These are phyloP conservation scores for Trichoderma sp. DNA, from an alignment of 2,329 filamentous ascomycete species.

Conservation along the genomic window DNA sequence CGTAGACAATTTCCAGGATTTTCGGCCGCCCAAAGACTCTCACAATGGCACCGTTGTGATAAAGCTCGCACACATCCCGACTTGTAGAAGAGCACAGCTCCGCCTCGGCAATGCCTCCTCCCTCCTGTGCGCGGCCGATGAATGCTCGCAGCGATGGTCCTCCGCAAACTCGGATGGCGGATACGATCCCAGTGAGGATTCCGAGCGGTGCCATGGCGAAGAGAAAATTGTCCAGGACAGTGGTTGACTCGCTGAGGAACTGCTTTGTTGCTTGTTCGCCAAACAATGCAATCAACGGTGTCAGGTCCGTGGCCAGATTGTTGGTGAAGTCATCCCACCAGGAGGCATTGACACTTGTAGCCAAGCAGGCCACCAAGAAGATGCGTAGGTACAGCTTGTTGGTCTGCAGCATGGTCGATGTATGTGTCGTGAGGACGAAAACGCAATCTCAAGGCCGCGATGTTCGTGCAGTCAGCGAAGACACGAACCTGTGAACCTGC, in stretches of 20 bases:
- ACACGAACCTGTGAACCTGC: too few relatives aligned
- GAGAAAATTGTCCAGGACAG: background rate
- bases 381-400: too few relatives aligned
- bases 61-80: constrained; percentile 7
- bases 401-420: too few relatives aligned
- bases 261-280: constrained; percentile 9
- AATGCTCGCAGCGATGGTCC: background rate
- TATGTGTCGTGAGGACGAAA: too few relatives aligned
- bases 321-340: constrained; percentile 12
- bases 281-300: background rate
- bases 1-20: constrained; percentile 4
- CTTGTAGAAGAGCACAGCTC: constrained; percentile 16
- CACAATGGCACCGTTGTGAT: constrained; percentile 1
- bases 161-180: constrained; percentile 3
- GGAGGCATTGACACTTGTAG: background rate
- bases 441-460: too few relatives aligned
- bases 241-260: background rate
- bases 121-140: constrained; percentile 9
- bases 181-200: background rate
- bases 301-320: background rate
- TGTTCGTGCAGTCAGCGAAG: too few relatives aligned
- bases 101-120: background rate
- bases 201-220: constrained; percentile 8
- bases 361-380: too few relatives aligned
- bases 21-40: constrained; percentile 1